Base-by-base conservation (phyloP, 148 eudicot genomes). In the Rhododendron molle region DNA sequence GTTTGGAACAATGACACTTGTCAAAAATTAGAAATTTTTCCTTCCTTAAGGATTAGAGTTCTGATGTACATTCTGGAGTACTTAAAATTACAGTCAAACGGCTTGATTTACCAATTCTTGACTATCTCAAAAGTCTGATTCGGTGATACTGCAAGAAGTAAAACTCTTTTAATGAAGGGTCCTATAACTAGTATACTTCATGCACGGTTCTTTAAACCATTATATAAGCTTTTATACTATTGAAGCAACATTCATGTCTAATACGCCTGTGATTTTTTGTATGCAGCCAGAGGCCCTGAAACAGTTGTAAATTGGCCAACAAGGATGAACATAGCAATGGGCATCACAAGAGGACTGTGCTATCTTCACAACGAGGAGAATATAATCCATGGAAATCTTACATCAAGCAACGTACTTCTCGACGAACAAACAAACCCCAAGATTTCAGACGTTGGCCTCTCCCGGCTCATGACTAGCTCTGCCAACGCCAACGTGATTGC, bases 211-310 rank as follows among this genome's bases (percentile, higher is more conserved):
- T 20, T 76, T 38, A 23, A 38, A 76, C 49, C 47, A 38, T 20
- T 16, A 18, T 18, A 38, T 23, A 76, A 76, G 46, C 12, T 54
- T 54, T 15, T 40, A 40, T 40, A 11, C 3, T 54, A 15, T 54
- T 54, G 58, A 54, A 54, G 58, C 21, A 54, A 54, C 20, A 14
- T 3, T 7, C 2, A 56, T 32, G 50, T 15, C 54, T 28, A 9
- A 67, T 72, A 5, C 54, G 5, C 15, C 73, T 69, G 10, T 81
- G 23, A 78, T 43, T 76, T 85, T 44, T 71, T 26, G 23, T 81
- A n/a, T 91, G 92, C 95, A 96, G 99, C 95, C 40, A 89, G 96
- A 62, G 97, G 97, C 21, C 94, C 97, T 9, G 97, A 96, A 86
- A 91, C 89, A 21, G 78, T 85, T 5, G 90, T 96, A 5, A 88